Base-by-base conservation (phyloP, 345 rosid species). In the Microcos paniculata region DNA sequence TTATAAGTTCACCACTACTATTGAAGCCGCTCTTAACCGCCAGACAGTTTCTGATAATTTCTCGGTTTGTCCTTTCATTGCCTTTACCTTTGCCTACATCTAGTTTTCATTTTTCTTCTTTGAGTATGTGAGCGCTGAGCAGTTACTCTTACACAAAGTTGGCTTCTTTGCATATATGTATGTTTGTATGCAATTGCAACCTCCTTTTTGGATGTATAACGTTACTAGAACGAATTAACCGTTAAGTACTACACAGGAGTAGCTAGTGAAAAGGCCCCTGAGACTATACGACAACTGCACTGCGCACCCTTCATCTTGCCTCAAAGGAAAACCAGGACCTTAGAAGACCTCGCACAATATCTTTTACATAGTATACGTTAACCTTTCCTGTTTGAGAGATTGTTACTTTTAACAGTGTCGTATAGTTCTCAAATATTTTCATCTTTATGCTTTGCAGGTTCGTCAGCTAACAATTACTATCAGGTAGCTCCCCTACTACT, bases 391-490 rank as follows among this genome's bases (percentile, higher is more conserved):
- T 55, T 67, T 15, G 31, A 42, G 72, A 61, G 19, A 13, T 11
- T 49, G 2, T 75, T 49, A 64, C 9, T 49, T 49, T 21, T 35
- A 33, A 33, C 48, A 14, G 8, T 45, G 58, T 66, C 33, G 10
- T 56, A 38, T 26, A 21, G 43, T 77, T 63, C 77, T 82, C 62
- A 71, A 61, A 40, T n/a, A 28, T 59, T 71, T 67, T 26, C 76
- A 11, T 80, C 28, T 83, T 74, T 66, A 18, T 80, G 63, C 40
- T 30, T 82, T 82, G 77, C 97, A 93, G 98, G 93, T 87, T 69
- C 90, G 93, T 51, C 99, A 93, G 82, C 90, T 95, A 74, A 87
- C 98, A 19, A 82, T 95, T 66, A 93, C 98, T 55, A 33, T 91
- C 80, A 91, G 99, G 99, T 90, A 86, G 13, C 66, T 71, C 3